Conservation (phyloP, 306 rosid genomes). For the Heteromeles arbutifolia region DNA sequence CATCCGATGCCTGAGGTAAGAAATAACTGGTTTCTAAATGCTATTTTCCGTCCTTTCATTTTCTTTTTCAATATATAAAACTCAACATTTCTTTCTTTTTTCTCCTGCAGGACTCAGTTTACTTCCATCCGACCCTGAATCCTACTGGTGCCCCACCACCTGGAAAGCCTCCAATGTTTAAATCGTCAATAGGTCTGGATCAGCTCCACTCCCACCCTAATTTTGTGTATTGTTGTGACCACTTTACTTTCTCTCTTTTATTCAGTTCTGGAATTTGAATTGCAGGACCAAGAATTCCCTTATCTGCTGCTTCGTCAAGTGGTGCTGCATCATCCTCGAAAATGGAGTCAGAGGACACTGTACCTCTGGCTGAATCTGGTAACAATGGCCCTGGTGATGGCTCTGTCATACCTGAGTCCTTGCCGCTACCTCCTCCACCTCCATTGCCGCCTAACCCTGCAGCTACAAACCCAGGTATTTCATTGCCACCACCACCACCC, state of each 20-base stretch:
- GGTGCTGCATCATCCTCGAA: constrained; percentile 66
- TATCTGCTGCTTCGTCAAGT: constrained; percentile 77
- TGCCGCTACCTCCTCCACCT: constrained; percentile 97
- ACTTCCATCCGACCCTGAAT: constrained; percentile 82
- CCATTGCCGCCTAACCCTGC: constrained; percentile 89
- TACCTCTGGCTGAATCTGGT: constrained; percentile 53
- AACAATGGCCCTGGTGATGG: constrained; percentile 44
- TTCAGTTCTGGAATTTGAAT: constrained; percentile 25
- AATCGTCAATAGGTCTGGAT: constrained; percentile 71
- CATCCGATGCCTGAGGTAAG: constrained; percentile 89
- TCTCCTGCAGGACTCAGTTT: constrained; percentile 67
- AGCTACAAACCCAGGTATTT: constrained; percentile 37
- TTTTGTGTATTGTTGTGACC: neutral
- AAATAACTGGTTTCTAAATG: constrained; percentile 11
- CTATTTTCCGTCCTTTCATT: neutral
- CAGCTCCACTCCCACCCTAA: neutral
- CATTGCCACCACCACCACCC: constrained; percentile 85
- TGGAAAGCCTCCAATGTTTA: constrained; percentile 97
- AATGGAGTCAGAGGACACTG: constrained; percentile 55
- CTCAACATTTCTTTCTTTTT: neutral
- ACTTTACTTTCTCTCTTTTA: constrained; percentile 2
- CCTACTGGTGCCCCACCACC: constrained; percentile 99
- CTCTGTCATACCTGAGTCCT: constrained; percentile 55
- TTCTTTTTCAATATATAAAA: neutral
- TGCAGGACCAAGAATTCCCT: constrained; percentile 93